These are phyloP conservation scores for Malus domestica DNA, from an alignment of 306 rosid species.

Conservation along the genomic window ASM211411v1 NC_041799.1:266501-267000, in stretches of 20 bases:
- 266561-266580: neutral
- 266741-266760: neutral
- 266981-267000: neutral
- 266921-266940: no score
- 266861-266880: neutral
- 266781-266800: neutral
- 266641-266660: neutral
- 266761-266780: no score
- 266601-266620: neutral
- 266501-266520: neutral
- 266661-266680: neutral
- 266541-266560: neutral
- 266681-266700: neutral
- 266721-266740: no score
- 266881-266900: neutral
- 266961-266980: neutral
- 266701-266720: neutral
- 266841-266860: neutral
- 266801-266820: neutral
- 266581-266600: neutral
- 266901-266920: no score
- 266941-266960: no score
- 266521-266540: neutral
- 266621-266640: neutral
- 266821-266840: conserved; percentile 13